Conservation (phyloP, 306 rosid genomes). For the Senna siamea region DNA sequence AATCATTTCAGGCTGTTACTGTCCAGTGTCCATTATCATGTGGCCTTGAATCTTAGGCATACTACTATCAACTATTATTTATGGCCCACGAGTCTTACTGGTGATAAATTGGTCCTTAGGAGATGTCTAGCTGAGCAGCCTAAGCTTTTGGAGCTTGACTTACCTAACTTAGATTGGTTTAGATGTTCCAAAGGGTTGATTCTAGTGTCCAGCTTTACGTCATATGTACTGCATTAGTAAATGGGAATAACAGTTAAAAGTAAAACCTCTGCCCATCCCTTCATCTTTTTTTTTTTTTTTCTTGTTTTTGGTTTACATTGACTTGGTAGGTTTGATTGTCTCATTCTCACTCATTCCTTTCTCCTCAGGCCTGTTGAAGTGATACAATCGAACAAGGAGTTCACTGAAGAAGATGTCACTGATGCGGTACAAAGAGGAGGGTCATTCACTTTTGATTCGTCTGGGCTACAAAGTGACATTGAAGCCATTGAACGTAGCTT, state of each 20-base stretch:
- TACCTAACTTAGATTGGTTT: conserved; percentile 10
- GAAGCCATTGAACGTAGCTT: conserved; percentile 66
- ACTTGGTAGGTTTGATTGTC: background rate
- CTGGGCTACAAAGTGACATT: conserved; percentile 65
- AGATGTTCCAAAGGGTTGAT: background rate
- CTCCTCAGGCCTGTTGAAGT: conserved; percentile 74
- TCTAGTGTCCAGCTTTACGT: background rate
- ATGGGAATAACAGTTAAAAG: background rate
- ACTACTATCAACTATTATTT: background rate
- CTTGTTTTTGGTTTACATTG: background rate
- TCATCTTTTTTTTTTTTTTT: background rate
- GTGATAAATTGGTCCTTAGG: background rate
- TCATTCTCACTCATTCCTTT: background rate
- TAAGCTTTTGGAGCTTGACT: background rate
- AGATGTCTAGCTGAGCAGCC: conserved; percentile 29
- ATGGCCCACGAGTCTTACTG: conserved; percentile 3
- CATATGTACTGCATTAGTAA: background rate
- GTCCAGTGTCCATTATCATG: background rate
- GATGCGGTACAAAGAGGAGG: conserved; percentile 66
- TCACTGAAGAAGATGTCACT: conserved; percentile 82
- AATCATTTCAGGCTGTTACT: background rate
- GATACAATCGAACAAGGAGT: conserved; percentile 77
- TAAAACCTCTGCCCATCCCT: background rate
- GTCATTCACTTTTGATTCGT: conserved; percentile 52
- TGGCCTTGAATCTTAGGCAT: background rate